Percentiles rank a stretch among this genome's conserved stretches.
phyloP scores from a whole-genome alignment of 2,329 filamentous ascomycete genomes.

The Phoma sp. region DNA sequence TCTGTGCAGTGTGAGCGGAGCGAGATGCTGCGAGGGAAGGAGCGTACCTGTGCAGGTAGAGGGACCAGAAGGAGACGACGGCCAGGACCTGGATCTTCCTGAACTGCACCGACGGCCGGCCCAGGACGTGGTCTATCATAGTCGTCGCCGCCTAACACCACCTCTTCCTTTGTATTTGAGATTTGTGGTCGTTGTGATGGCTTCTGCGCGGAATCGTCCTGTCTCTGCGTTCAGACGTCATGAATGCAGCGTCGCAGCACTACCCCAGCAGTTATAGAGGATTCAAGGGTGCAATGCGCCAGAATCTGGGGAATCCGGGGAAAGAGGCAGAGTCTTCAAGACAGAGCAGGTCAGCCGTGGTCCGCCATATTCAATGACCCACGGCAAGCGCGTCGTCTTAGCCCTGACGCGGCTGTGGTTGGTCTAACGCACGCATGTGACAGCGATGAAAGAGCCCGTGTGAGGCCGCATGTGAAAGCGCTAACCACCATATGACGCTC shows the following conservation, averaged over 20 bases:
- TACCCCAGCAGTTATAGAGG: neutral
- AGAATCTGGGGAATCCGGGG: neutral
- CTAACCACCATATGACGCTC: conserved; percentile 10
- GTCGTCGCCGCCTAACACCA: conserved; percentile 16
- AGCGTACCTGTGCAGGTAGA: conserved; percentile 76
- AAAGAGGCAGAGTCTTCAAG: neutral
- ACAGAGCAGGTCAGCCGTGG: conserved; percentile 18
- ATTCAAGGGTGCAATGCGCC: neutral
- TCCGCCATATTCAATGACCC: conserved; percentile 17
- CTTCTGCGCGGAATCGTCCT: conserved; percentile 1
- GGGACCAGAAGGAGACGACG: conserved; percentile 89
- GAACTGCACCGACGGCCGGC: conserved; percentile 88
- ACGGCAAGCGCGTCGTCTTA: conserved; percentile 10
- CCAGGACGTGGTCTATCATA: conserved; percentile 80
- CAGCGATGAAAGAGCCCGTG: conserved; percentile 16
- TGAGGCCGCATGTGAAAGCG: conserved; percentile 32
- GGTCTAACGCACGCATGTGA: conserved; percentile 14
- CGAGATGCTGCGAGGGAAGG: neutral
- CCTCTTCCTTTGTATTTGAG: neutral
- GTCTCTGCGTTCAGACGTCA: conserved; percentile 12
- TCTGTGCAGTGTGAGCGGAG: conserved; percentile 54
- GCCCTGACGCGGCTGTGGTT: conserved; percentile 4
- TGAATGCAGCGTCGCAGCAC: neutral
- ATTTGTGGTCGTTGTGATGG: neutral
- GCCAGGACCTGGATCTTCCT: conserved; percentile 90